Percentiles rank a stretch among this genome's conserved stretches.
Conservation (phyloP, 148 eudicot genomes). For the Dysphania ambrosioides region DNA sequence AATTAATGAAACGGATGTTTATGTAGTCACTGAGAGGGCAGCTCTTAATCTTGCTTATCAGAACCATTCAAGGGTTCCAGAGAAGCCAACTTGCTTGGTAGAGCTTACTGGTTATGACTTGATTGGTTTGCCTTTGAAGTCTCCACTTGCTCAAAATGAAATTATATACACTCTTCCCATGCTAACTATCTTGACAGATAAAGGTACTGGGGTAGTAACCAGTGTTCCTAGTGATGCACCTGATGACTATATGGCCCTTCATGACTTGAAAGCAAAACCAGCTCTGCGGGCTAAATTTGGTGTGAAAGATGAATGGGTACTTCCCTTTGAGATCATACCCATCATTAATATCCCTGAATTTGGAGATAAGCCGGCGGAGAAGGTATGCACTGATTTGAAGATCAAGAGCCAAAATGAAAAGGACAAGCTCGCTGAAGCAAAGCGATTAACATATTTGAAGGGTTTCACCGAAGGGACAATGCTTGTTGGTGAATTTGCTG, state of each 20-base stretch:
- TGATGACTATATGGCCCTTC: conserved; percentile 79
- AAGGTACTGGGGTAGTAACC: conserved; percentile 93
- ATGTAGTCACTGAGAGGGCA: conserved; percentile 61
- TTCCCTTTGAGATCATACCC: conserved; percentile 78
- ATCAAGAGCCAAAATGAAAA: conserved; percentile 90
- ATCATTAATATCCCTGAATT: conserved; percentile 77
- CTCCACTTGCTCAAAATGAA: conserved; percentile 71
- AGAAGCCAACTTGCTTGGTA: conserved; percentile 73
- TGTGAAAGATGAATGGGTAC: conserved; percentile 79
- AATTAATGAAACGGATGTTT: conserved; percentile 73
- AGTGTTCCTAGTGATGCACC: conserved; percentile 97
- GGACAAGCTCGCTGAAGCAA: conserved; percentile 87
- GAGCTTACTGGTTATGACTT: conserved; percentile 82
- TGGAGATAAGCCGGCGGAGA: conserved; percentile 89
- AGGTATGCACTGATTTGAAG: conserved; percentile 73
- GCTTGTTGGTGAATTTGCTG: conserved; percentile 66
- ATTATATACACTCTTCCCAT: conserved; percentile 76
- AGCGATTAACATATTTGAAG: conserved; percentile 68
- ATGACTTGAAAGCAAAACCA: conserved; percentile 72
- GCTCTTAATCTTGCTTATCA: conserved; percentile 89
- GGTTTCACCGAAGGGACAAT: conserved; percentile 89
- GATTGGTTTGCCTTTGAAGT: conserved; percentile 76
- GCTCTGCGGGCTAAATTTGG: conserved; percentile 72
- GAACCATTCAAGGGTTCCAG: conserved; percentile 53
- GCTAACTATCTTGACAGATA: conserved; percentile 81